Evolutionary conservation across 2,329 filamentous ascomycete species (phyloP).

Genomic region (Nemania sp.): DNA sequence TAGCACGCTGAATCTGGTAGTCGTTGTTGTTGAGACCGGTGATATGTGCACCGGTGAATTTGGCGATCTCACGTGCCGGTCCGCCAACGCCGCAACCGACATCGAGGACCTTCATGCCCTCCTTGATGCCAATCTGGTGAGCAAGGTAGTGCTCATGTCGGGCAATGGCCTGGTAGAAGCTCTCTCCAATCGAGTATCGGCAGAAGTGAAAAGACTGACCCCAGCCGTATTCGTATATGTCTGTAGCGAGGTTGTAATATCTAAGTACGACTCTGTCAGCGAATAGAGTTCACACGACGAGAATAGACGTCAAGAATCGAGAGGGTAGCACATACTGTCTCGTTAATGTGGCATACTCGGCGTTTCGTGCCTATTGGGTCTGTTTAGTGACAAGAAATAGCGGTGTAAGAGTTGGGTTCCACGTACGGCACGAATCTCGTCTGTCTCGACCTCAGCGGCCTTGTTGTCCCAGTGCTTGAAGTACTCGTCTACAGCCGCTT

Average conservation of each 20-base stretch:
- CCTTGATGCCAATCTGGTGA: slow-evolving; percentile 85
- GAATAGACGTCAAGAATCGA: not conserved
- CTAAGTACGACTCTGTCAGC: slow-evolving; percentile 56
- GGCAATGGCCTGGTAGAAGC: slow-evolving; percentile 90
- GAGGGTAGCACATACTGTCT: slow-evolving; percentile 76
- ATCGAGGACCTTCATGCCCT: slow-evolving; percentile 90
- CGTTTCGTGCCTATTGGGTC: slow-evolving; percentile 75
- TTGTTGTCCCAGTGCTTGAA: slow-evolving; percentile 98
- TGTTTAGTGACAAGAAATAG: slow-evolving; percentile 27
- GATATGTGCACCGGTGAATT: slow-evolving; percentile 91
- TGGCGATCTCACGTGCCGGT: slow-evolving; percentile 93
- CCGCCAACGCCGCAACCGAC: slow-evolving; percentile 98
- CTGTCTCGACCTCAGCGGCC: slow-evolving; percentile 80
- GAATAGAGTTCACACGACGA: not conserved
- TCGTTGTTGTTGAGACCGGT: slow-evolving; percentile 98
- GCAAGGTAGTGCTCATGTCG: slow-evolving; percentile 98
- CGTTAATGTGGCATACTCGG: slow-evolving; percentile 92
- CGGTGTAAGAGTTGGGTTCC: slow-evolving; percentile 5
- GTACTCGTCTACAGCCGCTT: slow-evolving; percentile 88
- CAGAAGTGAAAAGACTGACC: slow-evolving; percentile 97
- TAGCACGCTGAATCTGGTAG: slow-evolving; percentile 98
- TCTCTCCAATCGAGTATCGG: slow-evolving; percentile 87
- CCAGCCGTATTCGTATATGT: slow-evolving; percentile 97
- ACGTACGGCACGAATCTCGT: slow-evolving; percentile 80
- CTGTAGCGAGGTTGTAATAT: slow-evolving; percentile 98